These are phyloP conservation scores for Botryotinia narcissicola DNA, from an alignment of 2,329 filamentous ascomycete species.

Conservation along the genomic window DNA sequence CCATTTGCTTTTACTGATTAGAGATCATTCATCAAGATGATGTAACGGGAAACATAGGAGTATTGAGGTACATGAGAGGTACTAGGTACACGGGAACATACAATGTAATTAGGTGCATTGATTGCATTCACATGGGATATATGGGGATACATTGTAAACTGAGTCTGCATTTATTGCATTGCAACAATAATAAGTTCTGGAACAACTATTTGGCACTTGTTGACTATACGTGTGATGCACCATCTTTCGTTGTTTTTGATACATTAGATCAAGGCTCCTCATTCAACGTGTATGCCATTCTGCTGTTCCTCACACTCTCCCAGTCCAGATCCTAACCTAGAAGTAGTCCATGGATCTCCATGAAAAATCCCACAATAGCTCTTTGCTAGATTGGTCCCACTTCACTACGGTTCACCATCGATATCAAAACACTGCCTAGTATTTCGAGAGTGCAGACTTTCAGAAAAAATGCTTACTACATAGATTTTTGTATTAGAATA, in stretches of 20 bases:
- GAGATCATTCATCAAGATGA: background rate
- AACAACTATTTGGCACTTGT: background rate
- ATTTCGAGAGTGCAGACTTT: background rate
- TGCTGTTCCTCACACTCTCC: background rate
- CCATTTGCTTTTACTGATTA: constrained; percentile 2
- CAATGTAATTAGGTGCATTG: background rate
- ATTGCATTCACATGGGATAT: background rate
- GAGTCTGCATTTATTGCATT: background rate
- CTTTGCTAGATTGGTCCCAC: accelerated
- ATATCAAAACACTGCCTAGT: background rate
- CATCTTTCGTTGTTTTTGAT: no score
- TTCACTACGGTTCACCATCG: background rate
- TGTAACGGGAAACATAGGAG: background rate
- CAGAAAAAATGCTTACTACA: background rate
- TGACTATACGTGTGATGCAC: no score
- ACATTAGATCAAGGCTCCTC: background rate
- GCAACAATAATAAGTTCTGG: background rate
- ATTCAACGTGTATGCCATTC: background rate
- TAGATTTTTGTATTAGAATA: background rate
- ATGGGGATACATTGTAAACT: background rate
- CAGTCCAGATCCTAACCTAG: background rate
- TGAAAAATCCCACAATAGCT: background rate
- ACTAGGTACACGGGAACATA: background rate
- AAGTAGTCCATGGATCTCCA: background rate
- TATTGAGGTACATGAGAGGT: background rate